Base-by-base conservation (phyloP, 768 basidiomycete species). In the Rhizopogon vulgaris region DNA sequence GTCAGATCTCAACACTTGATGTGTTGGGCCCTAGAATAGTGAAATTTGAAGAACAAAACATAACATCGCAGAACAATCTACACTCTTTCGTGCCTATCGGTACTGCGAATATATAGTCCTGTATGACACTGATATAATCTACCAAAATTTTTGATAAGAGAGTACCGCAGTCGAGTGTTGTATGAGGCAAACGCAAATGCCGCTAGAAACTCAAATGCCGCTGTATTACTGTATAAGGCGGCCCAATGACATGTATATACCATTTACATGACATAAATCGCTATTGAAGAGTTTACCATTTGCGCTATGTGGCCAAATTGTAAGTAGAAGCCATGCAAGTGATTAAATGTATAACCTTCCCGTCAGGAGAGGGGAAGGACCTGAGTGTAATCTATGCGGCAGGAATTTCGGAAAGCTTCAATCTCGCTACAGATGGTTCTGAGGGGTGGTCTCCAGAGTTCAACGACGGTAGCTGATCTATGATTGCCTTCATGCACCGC, bases 201-300 rank as follows among this genome's bases (percentile, higher is more conserved):
- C 17, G 17, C 37, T 38, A n/a, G n/a, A n/a, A n/a, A n/a, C n/a
- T n/a, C 89, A 2, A 28, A 28, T 28, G 28, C 28, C 28, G 28
- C 7, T 28, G 28, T 28, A 28, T 28, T 28, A 28, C 28, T 28
- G 22, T n/a, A n/a, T n/a, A n/a, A n/a, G n/a, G n/a, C n/a, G n/a
- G n/a, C n/a, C n/a, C n/a, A 22, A 22, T 22, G 22, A 22, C 22
- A 22, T 22, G 22, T 22, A 22, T 22, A 3, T 22, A 22, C 1
- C 3, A 22, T 22, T 22, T 22, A 22, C 22, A 22, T 22, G 22
- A 22, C 22, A 22, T 22, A 22, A 22, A 22, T 22, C 22, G 22
- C 22, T 22, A 22, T 22, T 22, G 22, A 22, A 22, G 22, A 22
- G 22, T 22, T 22, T 22, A 22, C 22, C 3, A 22, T 22, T 22